Evolutionary conservation across 169 alveolate genomes (phyloP), one percentile per base, ranked within the genome.

Genomic region (Eimeria praecox): DNA sequence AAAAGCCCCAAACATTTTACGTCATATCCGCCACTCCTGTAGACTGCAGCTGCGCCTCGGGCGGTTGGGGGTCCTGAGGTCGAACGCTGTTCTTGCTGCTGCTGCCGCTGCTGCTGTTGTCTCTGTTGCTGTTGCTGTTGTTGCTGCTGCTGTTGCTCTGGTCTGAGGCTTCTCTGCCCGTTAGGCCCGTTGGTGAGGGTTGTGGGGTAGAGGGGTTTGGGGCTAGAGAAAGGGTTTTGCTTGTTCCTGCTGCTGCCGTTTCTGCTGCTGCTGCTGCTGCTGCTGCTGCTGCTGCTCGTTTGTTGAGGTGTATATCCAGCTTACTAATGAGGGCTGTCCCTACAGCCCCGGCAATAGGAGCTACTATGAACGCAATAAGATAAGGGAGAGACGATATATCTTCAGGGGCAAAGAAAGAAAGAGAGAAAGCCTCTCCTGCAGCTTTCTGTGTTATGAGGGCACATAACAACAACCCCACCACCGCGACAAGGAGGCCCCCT

Each of bases 391-490:
- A 6, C 14, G 96, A 92, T 2, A 92, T 78, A 69, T 80, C 92
- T 5, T 49, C 93, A 12, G 96, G 92, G 14, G 69, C 92, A n/a
- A 92, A 73, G 87, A 92, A 92, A 20, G 92, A 27, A 62, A 92
- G 33, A 8, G 92, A 73, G 40, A 92, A 44, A 77, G 82, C 77
- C 33, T 59, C 3, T 0, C 30, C 52, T 49, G 40, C 30, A 1
- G 59, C 78, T 1, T 42, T 54, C 0, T 85, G 54, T 2, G 88
- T 20, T 6, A 18, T 42, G 20, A 78, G 35, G 10, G 88, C 96
- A 44, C 96, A 92, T 6, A 46, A 9, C 42, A 82, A 38, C 59
- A 82, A 42, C 44, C 56, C 62, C 54, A 80, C 56, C 27, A 42
- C 33, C 9, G 93, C n/a, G 2, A 44, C 2, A 54, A 27, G 30